Percentiles rank a stretch among this genome's conserved stretches.
Conservation (phyloP, 176 grass and related monocot species). For the Poa pratensis region DNA sequence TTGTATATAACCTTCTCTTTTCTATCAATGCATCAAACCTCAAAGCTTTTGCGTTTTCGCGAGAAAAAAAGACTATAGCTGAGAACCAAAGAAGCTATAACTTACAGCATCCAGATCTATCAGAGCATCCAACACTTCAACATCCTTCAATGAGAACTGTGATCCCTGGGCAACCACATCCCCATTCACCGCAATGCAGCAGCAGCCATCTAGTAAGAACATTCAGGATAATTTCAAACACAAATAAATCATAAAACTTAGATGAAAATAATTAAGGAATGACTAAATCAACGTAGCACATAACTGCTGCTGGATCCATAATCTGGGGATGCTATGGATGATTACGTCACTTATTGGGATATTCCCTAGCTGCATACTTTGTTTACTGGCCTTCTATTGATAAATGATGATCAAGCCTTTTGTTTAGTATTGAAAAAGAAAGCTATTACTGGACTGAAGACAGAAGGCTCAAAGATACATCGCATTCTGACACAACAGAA, state of each 20-base stretch:
- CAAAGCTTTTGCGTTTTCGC: no score
- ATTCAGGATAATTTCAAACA: slow-evolving; percentile 20
- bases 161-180: slow-evolving; percentile 95
- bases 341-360: neutral
- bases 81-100: slow-evolving; percentile 15
- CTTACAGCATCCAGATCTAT: slow-evolving; percentile 96
- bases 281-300: neutral
- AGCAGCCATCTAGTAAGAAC: slow-evolving; percentile 78
- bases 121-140: slow-evolving; percentile 87
- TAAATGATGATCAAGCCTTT: neutral
- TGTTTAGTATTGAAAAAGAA: neutral
- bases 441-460: neutral
- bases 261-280: neutral
- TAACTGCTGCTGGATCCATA: slow-evolving; percentile 8
- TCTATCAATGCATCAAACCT: no score
- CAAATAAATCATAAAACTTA: slow-evolving; percentile 7
- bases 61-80: neutral
- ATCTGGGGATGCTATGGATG: neutral
- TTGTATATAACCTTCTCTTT: no score
- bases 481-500: neutral
- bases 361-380: neutral
- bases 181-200: slow-evolving; percentile 87
- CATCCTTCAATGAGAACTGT: slow-evolving; percentile 96
- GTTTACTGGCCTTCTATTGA: neutral
- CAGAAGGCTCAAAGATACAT: neutral